Base-by-base conservation (phyloP, 352 stramenopile species). In the Pythium myriotylum region DNA sequence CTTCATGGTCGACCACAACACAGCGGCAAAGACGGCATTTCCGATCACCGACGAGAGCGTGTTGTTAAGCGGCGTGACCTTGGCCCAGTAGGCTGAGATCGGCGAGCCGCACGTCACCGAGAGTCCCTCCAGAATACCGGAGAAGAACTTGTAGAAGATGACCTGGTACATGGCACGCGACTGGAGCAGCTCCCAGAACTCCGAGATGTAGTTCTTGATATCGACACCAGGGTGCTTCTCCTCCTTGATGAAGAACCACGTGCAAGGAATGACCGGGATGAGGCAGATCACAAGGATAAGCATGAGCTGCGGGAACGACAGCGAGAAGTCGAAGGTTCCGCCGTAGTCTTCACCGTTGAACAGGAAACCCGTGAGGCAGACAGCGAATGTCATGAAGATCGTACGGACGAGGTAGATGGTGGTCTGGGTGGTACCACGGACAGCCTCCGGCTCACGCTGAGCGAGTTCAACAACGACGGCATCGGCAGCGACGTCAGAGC, bases 261-360 rank as follows among this genome's bases (percentile, higher is more conserved):
- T n/a, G n/a, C n/a, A n/a, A n/a, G n/a, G n/a, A n/a, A n/a, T n/a
- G n/a, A n/a, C n/a, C n/a, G n/a, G n/a, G n/a, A n/a, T n/a, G n/a
- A n/a, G n/a, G n/a, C n/a, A n/a, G n/a, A n/a, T n/a, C n/a, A n/a
- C n/a, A n/a, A 84, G 37, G 52, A 84, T 77, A 1, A 76, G 45
- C 77, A 86, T 84, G 12, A 86, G 41, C 40, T 70, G 52, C 0
- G 69, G 64, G 49, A 86, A 81, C 8, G 65, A 70, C 4, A 89
- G 19, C 12, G 71, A 80, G 29, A 79, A 86, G 57, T 72, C 56
- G 45, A 89, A 89, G 27, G 48, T 33, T 23, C 77, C 74, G 27
- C 74, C 74, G 54, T 85, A 87, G 14, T 82, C 47, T 10, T 68
- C 57, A 14, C 76, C 73, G 51, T 88, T 88, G 62, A 85, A 81